Evolutionary conservation across 495 filamentous ascomycete species (phyloP).

Genomic region (Tuber indicum): DNA sequence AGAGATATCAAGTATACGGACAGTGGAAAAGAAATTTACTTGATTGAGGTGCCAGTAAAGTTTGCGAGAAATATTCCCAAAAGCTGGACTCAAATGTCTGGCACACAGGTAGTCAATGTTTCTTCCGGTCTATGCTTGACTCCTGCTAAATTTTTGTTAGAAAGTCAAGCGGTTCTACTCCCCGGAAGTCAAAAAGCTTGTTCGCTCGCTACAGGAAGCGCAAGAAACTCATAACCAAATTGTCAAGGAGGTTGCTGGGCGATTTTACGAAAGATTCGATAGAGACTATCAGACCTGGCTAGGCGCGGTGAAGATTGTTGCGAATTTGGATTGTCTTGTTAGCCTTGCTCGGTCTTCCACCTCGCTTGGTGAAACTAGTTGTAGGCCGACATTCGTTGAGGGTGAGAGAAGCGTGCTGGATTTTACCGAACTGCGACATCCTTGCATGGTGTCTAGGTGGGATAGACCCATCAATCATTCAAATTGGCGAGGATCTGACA

Average conservation of each 20-base stretch:
- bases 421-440: constrained; percentile 87
- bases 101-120: constrained; percentile 51
- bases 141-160: not conserved
- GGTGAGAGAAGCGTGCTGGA: constrained; percentile 72
- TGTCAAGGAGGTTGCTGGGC: constrained; percentile 72
- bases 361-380: constrained; percentile 76
- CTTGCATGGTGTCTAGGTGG: constrained; percentile 67
- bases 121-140: not conserved
- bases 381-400: constrained; percentile 79
- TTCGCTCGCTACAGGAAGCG: constrained; percentile 81
- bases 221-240: constrained; percentile 93
- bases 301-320: constrained; percentile 72
- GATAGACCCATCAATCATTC: not conserved
- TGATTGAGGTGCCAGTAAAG: constrained; percentile 82
- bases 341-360: constrained; percentile 82
- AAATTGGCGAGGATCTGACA: not conserved
- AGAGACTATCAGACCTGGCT: constrained; percentile 83
- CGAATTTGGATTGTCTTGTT: constrained; percentile 92
- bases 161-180: constrained; percentile 94
- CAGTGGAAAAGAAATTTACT: constrained; percentile 94
- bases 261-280: constrained; percentile 85
- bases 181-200: constrained; percentile 68
- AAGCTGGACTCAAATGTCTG: constrained; percentile 92
- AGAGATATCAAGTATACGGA: constrained; percentile 74
- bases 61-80: constrained; percentile 69